Evolutionary conservation across 2,329 filamentous ascomycete species (phyloP), one percentile per base, ranked within the genome.

Genomic region (Fusarium sp.): DNA sequence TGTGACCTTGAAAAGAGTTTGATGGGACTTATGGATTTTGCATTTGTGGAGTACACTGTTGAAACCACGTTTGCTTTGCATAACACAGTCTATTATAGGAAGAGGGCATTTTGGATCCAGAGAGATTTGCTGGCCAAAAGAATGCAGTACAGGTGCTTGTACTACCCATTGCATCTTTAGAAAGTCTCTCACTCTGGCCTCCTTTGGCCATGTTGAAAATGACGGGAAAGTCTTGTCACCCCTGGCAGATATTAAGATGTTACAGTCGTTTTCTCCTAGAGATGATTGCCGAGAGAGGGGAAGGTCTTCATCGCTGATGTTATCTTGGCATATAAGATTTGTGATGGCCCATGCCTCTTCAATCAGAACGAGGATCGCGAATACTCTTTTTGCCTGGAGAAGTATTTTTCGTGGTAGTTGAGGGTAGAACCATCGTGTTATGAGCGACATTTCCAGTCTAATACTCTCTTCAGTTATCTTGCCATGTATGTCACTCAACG

Each of bases 111-210:
- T 52, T 3, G 51, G 11, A 1, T 56, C 17, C 8, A 70, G 35
- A 2, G 14, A 17, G 13, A 57, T n/a, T 8, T 66, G 57, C 5
- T 27, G 8, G 3, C 65, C 54, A 8, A 27, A 17, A 6, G 15
- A 6, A 2, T 42, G 33, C n/a, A 69, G 43, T 4, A 69, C 40
- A 5, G 67, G 67, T 3, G 65, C 45, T 17, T 59, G 65, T 9
- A 69, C 65, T 1, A 54, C n/a, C 67, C 67, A 69, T 17, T 69
- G 67, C 6, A 31, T 49, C 1, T 31, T 40, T 4, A 69, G 45
- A 50, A 69, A 69, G 4, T 27, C 35, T 20, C 25, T 27, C 14
- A 69, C 41, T 15, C 27, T 45, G 2, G 20, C 40, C 20, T 52
- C 36, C 6, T 52, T 40, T 0, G 36, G 18, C 54, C 62, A 70